Evolutionary conservation across 768 basidiomycete species (phyloP).

Genomic region (Exsudoporus frostii): DNA sequence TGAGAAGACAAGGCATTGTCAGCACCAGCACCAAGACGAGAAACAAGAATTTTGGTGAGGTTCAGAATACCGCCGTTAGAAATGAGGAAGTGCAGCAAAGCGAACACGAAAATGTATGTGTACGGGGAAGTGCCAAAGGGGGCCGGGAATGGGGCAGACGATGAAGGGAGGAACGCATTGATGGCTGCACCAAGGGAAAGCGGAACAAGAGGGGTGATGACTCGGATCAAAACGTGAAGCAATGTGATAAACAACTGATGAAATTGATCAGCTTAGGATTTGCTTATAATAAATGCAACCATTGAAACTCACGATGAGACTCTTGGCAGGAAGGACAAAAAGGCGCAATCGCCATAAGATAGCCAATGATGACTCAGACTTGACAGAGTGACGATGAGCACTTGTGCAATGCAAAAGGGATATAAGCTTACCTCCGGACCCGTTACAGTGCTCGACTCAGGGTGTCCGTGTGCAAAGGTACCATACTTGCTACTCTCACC

Average conservation of each 20-base stretch:
- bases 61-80: conserved; percentile 74
- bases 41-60: conserved; percentile 71
- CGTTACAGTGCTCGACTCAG: background rate
- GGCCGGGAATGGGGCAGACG: conserved; percentile 16
- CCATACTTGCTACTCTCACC: conserved; percentile 63
- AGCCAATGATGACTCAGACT: conserved; percentile 17
- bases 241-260: conserved; percentile 61
- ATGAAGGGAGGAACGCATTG: conserved; percentile 17
- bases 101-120: conserved; percentile 67
- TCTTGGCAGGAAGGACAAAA: conserved; percentile 21
- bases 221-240: conserved; percentile 68
- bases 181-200: conserved; percentile 55
- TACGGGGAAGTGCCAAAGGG: conserved; percentile 50
- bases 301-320: conserved; percentile 21
- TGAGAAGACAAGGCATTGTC: conserved; percentile 58
- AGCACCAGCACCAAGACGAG: conserved; percentile 86
- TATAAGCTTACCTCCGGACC: conserved; percentile 9
- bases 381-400: background rate
- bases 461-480: conserved; percentile 45
- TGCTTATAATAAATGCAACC: background rate
- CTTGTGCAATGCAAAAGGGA: background rate
- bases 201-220: conserved; percentile 74
- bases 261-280: conserved; percentile 2
- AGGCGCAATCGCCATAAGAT: conserved; percentile 16
- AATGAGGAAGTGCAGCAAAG: conserved; percentile 67